A percentile compares a stretch with the other conserved stretches of the same genome.
These are phyloP conservation scores for Miamiensis avidus DNA, from an alignment of 169 alveolate species.

Conservation along the genomic window DNA sequence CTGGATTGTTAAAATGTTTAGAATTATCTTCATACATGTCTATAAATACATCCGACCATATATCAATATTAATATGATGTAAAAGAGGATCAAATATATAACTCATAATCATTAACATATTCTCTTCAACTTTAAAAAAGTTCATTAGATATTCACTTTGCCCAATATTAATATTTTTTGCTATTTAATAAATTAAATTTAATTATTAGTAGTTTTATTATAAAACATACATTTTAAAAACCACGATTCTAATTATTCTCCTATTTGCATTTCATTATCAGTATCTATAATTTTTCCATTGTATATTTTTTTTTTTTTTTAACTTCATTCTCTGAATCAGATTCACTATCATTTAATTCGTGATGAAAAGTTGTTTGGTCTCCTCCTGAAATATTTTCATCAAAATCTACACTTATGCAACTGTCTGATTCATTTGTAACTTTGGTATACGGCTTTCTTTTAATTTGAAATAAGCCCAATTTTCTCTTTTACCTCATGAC, in stretches of 20 bases:
- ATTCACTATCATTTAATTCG: background rate
- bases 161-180: background rate
- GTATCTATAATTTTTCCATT: background rate
- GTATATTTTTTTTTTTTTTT: too few species aligned
- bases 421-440: background rate
- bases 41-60: background rate
- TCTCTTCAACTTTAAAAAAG: background rate
- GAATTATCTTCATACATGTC: background rate
- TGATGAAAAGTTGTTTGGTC: background rate
- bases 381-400: background rate
- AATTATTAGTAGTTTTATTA: too few species aligned
- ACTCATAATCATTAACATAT: too few species aligned
- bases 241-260: background rate
- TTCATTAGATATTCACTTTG: background rate
- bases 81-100: background rate
- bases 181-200: background rate
- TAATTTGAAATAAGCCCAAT: background rate
- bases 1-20: background rate
- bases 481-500: background rate
- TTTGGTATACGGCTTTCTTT: too few species aligned
- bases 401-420: too few species aligned
- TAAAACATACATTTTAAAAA: background rate
- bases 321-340: background rate
- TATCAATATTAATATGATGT: background rate
- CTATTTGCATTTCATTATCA: background rate